Evolutionary conservation across 2,329 filamentous ascomycete species (phyloP).

Genomic region (Fusarium sp.): DNA sequence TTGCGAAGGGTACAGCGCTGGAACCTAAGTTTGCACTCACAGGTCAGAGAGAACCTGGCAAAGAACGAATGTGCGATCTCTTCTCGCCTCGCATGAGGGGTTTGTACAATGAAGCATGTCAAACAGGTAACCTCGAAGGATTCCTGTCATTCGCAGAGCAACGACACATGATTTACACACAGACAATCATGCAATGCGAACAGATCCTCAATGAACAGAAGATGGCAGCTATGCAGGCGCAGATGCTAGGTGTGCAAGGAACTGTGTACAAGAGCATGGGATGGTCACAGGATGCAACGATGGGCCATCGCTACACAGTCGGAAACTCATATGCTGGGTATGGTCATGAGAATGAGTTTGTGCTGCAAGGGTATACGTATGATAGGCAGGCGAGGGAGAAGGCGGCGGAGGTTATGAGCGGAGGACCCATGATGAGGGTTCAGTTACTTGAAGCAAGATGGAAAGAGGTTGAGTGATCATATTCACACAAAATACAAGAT

Average conservation of each 20-base stretch:
- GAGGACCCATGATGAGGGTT: conserved; percentile 35
- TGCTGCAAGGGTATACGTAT: conserved; percentile 48
- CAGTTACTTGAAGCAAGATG: conserved; percentile 50
- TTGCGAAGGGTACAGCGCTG: conserved; percentile 46
- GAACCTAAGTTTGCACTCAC: conserved; percentile 48
- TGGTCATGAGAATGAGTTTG: conserved; percentile 48
- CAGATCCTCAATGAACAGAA: conserved; percentile 45
- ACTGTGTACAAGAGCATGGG: conserved; percentile 45
- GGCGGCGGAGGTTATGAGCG: conserved; percentile 21
- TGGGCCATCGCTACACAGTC: conserved; percentile 45
- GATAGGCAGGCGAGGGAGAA: conserved; percentile 46
- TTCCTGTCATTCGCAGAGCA: conserved; percentile 46
- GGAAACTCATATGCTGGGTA: conserved; percentile 49
- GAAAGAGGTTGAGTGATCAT: conserved; percentile 50
- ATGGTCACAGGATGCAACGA: conserved; percentile 8
- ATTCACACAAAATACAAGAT: background rate
- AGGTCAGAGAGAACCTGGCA: conserved; percentile 31
- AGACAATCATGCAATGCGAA: conserved; percentile 47
- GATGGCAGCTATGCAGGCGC: conserved; percentile 44
- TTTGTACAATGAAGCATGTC: conserved; percentile 49
- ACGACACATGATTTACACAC: conserved; percentile 47
- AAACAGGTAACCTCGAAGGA: conserved; percentile 33
- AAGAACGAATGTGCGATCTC: conserved; percentile 51
- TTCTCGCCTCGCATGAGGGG: conserved; percentile 54
- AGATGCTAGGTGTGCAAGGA: conserved; percentile 44